phyloP scores from a whole-genome alignment of 2,329 filamentous ascomycete genomes.

The Waltergamsia citrina region DNA sequence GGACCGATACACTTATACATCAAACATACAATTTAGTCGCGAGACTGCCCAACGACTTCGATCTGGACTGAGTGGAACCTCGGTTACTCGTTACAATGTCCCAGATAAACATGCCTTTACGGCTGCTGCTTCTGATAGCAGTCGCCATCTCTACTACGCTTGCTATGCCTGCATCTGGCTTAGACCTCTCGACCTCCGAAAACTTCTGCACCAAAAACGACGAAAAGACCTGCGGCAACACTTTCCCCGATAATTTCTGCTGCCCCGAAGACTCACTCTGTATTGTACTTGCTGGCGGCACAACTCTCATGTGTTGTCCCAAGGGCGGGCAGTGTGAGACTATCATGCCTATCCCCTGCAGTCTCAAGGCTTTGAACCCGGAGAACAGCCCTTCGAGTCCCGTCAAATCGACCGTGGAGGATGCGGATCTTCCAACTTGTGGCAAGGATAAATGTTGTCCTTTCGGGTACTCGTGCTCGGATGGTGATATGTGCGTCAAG shows the following conservation, averaged over 20 bases:
- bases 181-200: conserved; percentile 35
- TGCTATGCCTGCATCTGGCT: conserved; percentile 24
- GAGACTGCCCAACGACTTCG: too few species aligned
- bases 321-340: conserved; percentile 42
- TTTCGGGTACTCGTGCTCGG: conserved; percentile 57
- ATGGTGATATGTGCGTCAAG: conserved; percentile 36
- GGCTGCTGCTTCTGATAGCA: conserved; percentile 26
- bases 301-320: conserved; percentile 65
- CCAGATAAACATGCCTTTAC: conserved; percentile 12
- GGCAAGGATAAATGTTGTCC: conserved; percentile 56
- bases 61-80: too few species aligned
- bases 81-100: background rate
- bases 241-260: conserved; percentile 57
- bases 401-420: conserved; percentile 58
- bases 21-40: background rate
- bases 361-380: conserved; percentile 51
- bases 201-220: conserved; percentile 40
- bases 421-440: conserved; percentile 46
- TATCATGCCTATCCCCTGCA: conserved; percentile 57
- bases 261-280: conserved; percentile 48
- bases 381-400: conserved; percentile 43
- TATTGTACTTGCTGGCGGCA: conserved; percentile 50
- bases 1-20: background rate
- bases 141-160: conserved; percentile 24
- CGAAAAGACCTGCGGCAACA: conserved; percentile 42